Conservation (phyloP, 768 basidiomycete species). For the Rhodocollybia butyracea region DNA sequence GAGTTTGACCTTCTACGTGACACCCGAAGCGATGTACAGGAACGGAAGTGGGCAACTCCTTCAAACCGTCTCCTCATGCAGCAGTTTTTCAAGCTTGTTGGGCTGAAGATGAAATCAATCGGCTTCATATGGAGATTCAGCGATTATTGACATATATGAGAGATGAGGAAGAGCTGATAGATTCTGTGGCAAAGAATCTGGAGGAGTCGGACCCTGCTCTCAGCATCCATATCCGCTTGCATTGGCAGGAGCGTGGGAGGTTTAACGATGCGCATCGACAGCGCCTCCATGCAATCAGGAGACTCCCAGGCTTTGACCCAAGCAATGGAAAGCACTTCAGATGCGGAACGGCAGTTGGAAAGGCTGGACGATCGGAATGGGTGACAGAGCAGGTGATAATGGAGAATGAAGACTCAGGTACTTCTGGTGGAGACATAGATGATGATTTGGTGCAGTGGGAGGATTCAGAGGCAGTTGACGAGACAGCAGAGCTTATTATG, state of each 20-base stretch:
- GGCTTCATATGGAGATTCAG: conserved; percentile 15
- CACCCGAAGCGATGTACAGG: not conserved
- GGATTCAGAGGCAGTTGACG: too few species aligned
- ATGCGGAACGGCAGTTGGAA: too few species aligned
- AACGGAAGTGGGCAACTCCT: not conserved
- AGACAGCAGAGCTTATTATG: too few species aligned
- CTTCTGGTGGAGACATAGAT: too few species aligned
- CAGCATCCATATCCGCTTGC: not conserved
- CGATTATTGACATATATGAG: conserved; percentile 10
- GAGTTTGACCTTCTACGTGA: conserved; percentile 6
- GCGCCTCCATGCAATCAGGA: not conserved
- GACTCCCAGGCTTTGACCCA: not conserved
- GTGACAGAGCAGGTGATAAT: too few species aligned
- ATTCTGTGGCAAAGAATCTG: not conserved
- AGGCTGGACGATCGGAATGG: too few species aligned
- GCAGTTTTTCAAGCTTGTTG: conserved; percentile 11
- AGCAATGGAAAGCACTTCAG: not conserved
- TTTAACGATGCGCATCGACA: not conserved
- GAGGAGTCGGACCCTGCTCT: not conserved
- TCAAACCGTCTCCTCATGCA: conserved; percentile 6
- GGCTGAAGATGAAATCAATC: conserved; percentile 15
- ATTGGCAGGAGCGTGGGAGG: not conserved
- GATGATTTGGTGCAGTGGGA: too few species aligned
- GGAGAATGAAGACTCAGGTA: too few species aligned
- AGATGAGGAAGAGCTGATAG: conserved; percentile 9